Percentiles rank a stretch among this genome's conserved stretches.
Evolutionary conservation across 768 basidiomycete genomes (phyloP).

Genomic region (Lentinula edodes): DNA sequence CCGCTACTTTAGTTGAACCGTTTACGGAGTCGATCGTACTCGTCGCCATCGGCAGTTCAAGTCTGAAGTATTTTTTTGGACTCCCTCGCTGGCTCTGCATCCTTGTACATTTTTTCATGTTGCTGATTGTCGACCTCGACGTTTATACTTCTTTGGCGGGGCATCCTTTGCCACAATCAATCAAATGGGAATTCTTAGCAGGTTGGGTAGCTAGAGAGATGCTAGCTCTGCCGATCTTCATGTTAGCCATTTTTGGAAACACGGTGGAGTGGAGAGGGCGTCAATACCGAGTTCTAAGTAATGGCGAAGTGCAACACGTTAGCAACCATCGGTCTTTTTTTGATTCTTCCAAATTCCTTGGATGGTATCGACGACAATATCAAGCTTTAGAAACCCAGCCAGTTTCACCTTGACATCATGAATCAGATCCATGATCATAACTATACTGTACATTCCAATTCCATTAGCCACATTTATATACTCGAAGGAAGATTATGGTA

Average conservation of each 20-base stretch:
- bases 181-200: conserved; percentile 53
- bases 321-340: conserved; percentile 12
- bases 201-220: conserved; percentile 82
- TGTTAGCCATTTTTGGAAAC: conserved; percentile 74
- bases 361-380: conserved; percentile 19
- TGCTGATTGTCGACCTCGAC: conserved; percentile 78
- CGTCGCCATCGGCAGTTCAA: conserved; percentile 56
- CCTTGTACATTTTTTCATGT: conserved; percentile 54
- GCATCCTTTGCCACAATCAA: conserved; percentile 45
- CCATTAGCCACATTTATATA: conserved; percentile 1
- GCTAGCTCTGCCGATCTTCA: conserved; percentile 84
- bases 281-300: conserved; percentile 64
- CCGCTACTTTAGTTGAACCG: conserved; percentile 86
- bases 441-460: background rate
- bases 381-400: conserved; percentile 23
- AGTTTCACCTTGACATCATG: background rate
- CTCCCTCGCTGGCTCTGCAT: conserved; percentile 51
- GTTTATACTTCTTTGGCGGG: conserved; percentile 76
- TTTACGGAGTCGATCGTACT: conserved; percentile 83
- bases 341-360: conserved; percentile 21
- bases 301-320: conserved; percentile 59
- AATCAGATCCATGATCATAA: background rate
- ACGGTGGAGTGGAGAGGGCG: conserved; percentile 86
- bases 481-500: background rate
- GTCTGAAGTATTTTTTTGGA: conserved; percentile 44